Percentiles rank a stretch among this genome's conserved stretches.
Evolutionary conservation across 176 grass and related monocot genomes (phyloP).

Genomic region (Cocos nucifera): DNA sequence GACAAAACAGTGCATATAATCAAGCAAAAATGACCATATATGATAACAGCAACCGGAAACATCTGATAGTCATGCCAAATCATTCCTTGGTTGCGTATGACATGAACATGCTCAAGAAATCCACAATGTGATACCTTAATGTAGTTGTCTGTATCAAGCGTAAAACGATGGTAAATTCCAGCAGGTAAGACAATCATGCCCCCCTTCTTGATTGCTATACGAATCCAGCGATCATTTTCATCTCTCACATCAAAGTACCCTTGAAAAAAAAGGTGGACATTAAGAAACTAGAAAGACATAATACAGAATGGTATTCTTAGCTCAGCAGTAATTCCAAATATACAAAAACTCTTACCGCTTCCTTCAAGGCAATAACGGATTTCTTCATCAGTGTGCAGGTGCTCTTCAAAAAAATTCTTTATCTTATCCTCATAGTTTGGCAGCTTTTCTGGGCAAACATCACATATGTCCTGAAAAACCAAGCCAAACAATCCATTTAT

Average conservation of each 20-base stretch:
- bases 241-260: constrained; percentile 95
- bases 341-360: constrained; percentile 39
- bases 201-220: constrained; percentile 73
- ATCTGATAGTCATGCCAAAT: no score
- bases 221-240: constrained; percentile 69
- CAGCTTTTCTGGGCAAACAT: constrained; percentile 76
- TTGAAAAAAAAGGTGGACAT: constrained; percentile 16
- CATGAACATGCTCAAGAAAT: background rate
- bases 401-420: constrained; percentile 89
- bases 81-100: no score
- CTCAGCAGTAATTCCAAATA: no score
- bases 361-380: constrained; percentile 91
- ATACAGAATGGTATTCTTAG: no score
- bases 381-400: constrained; percentile 91
- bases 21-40: no score
- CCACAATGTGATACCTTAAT: constrained; percentile 56
- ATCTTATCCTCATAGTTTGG: constrained; percentile 77
- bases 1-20: no score
- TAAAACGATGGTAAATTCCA: constrained; percentile 96
- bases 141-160: constrained; percentile 65
- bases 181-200: constrained; percentile 97
- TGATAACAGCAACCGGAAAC: no score
- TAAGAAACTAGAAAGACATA: constrained; percentile 7
- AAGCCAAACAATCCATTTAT: no score
- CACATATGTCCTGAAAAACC: constrained; percentile 61